Evolutionary conservation across 2,329 filamentous ascomycete genomes (phyloP), one percentile per base, ranked within the genome.

Genomic region (Venturia asperata): DNA sequence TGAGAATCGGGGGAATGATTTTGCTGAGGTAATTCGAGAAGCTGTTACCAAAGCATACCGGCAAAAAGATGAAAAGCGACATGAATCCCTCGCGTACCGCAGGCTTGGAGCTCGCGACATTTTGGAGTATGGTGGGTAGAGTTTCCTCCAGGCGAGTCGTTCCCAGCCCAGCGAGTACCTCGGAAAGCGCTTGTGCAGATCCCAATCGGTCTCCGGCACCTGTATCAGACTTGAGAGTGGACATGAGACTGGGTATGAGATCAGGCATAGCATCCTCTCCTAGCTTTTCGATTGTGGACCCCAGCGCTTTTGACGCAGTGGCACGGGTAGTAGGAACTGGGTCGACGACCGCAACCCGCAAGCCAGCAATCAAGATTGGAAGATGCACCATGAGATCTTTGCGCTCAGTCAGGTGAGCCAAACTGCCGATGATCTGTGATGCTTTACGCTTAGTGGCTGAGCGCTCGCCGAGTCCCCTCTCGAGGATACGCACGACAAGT

Each of bases 41-140:
- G 76, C 92, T 96, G 82, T 99, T 99, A 72, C 94, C 94, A 72
- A 99, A 99, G 79, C 94, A 99, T 64, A 96, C 94, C 15, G 94
- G 94, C 79, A 99, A 86, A 84, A 97, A 99, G 70, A 99, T 97
- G 78, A 99, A 99, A 49, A 99, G 84, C 9, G 94, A 97, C 94
- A 99, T 99, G 80, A 99, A 99, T 58, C 94, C 94, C 81, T 99
- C 94, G 71, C 94, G 87, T 68, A 99, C 91, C 64, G 92, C 87
- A 21, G 94, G 76, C 77, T 96, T 97, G 70, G 88, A 86, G 71
- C 93, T 97, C 70, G 91, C 87, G 69, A 96, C 93, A 72, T 99
- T 99, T 72, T 97, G 93, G 49, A 99, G 79, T 70, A 99, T 96
- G 15, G 93, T 97, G 47, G 94, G 95, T 58, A 99, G 81, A 5